phyloP scores from a whole-genome alignment of 73 alveolate species.

The Stentor roeselii region DNA sequence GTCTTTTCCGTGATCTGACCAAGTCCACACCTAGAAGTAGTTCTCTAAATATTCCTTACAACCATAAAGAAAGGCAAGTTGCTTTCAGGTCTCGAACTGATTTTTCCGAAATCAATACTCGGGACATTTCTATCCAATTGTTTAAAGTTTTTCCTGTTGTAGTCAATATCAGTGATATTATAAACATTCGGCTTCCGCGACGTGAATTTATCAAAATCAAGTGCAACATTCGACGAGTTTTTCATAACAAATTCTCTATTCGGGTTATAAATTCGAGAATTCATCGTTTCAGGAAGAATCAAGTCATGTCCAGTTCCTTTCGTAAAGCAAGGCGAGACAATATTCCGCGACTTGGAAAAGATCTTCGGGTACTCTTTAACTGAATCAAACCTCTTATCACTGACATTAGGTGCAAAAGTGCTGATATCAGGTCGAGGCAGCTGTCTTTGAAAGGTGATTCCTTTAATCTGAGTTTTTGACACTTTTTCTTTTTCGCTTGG shows the following conservation, averaged over 20 bases:
- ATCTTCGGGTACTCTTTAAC: not conserved
- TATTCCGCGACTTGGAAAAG: not conserved
- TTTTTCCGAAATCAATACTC: not conserved
- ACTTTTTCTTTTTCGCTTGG: no score
- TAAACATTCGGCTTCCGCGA: not conserved
- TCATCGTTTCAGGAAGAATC: not conserved
- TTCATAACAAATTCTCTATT: not conserved
- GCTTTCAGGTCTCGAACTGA: not conserved
- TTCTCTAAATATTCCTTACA: constrained; percentile 7
- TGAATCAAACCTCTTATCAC: not conserved
- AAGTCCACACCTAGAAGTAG: not conserved
- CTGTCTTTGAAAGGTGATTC: not conserved
- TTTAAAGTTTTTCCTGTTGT: not conserved
- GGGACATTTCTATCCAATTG: not conserved
- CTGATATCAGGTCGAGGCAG: not conserved
- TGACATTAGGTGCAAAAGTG: not conserved
- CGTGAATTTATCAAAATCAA: not conserved
- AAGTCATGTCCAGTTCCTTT: not conserved
- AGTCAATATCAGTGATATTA: not conserved
- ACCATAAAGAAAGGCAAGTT: not conserved
- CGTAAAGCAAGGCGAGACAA: not conserved
- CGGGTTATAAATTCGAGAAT: constrained; percentile 1
- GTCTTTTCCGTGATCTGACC: not conserved
- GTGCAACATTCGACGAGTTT: not conserved
- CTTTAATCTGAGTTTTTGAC: not conserved